Evolutionary conservation across 208 protist genomes (phyloP).

Genomic region (Vickermania ingenoplastis): DNA sequence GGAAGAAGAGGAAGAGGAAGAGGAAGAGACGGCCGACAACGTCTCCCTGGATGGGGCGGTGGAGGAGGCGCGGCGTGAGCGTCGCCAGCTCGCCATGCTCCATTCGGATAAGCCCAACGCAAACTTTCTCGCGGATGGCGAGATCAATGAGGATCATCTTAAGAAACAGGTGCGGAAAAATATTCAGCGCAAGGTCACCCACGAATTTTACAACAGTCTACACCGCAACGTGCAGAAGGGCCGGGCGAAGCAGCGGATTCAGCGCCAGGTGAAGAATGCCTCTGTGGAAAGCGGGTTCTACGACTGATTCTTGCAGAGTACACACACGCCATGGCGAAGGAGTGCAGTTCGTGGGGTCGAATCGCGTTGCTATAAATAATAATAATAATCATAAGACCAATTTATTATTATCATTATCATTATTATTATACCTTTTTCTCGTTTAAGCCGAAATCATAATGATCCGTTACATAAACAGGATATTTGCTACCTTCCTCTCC

Average conservation of each 20-base stretch:
- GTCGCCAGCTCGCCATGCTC: constrained; percentile 14
- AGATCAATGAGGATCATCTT: constrained; percentile 62
- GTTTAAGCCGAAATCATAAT: no score
- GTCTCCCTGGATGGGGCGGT: constrained; percentile 36
- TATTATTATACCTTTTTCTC: no score
- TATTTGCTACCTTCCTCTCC: no score
- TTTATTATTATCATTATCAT: no score
- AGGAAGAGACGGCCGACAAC: constrained; percentile 22
- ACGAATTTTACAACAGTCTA: constrained; percentile 62
- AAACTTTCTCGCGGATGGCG: constrained; percentile 45
- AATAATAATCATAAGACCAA: no score
- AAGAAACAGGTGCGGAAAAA: constrained; percentile 50
- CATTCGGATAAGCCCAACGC: constrained; percentile 28
- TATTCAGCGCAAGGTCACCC: constrained; percentile 50
- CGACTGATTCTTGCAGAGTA: no score
- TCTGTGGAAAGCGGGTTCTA: constrained; percentile 40
- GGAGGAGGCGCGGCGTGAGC: constrained; percentile 21
- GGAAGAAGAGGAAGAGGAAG: constrained; percentile 10
- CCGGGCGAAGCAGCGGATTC: constrained; percentile 69
- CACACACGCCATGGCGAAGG: no score
- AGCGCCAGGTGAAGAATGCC: constrained; percentile 57
- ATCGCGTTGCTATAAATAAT: no score
- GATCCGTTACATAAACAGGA: no score
- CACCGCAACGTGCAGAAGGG: constrained; percentile 84
- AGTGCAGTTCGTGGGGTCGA: no score